These are phyloP conservation scores for Neurospora africana DNA, from an alignment of 495 filamentous ascomycete species.

Conservation along the genomic window DNA sequence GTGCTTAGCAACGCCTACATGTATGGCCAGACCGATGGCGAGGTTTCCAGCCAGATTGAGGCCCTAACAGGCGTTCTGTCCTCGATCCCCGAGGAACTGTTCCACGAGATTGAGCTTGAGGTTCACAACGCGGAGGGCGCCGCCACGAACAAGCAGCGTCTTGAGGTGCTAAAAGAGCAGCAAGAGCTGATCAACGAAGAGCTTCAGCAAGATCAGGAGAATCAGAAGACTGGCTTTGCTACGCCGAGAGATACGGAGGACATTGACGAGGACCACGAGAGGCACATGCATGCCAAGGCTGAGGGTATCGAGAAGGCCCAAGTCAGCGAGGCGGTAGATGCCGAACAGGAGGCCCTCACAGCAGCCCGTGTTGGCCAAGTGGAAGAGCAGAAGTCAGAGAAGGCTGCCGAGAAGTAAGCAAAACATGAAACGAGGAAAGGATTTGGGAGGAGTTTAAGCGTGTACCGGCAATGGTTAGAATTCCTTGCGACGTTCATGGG, in stretches of 20 bases:
- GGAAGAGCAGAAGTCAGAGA: constrained; percentile 13
- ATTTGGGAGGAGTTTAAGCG: neutral
- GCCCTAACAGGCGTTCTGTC: constrained; percentile 84
- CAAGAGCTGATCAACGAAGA: constrained; percentile 97
- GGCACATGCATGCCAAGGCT: constrained; percentile 26
- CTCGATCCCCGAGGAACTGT: constrained; percentile 93
- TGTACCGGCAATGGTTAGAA: neutral
- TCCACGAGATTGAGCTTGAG: constrained; percentile 98
- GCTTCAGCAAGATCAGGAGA: constrained; percentile 76
- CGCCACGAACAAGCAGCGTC: constrained; percentile 95
- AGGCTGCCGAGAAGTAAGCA: neutral
- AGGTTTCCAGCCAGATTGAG: constrained; percentile 85
- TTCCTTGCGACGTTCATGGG: neutral
- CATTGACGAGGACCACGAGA: constrained; percentile 54
- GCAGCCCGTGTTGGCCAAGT: constrained; percentile 12
- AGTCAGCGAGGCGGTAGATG: constrained; percentile 33
- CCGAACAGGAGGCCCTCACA: constrained; percentile 27
- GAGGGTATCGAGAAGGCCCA: constrained; percentile 29
- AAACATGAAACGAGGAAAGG: neutral
- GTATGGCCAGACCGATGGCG: constrained; percentile 77
- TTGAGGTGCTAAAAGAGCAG: constrained; percentile 99
- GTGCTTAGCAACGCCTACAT: constrained; percentile 96
- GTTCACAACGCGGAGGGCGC: constrained; percentile 95
- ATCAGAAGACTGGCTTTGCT: constrained; percentile 55
- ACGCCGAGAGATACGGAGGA: constrained; percentile 80